These are phyloP conservation scores for Botryotinia narcissicola DNA, from an alignment of 2,329 filamentous ascomycete species.

Conservation along the genomic window DNA sequence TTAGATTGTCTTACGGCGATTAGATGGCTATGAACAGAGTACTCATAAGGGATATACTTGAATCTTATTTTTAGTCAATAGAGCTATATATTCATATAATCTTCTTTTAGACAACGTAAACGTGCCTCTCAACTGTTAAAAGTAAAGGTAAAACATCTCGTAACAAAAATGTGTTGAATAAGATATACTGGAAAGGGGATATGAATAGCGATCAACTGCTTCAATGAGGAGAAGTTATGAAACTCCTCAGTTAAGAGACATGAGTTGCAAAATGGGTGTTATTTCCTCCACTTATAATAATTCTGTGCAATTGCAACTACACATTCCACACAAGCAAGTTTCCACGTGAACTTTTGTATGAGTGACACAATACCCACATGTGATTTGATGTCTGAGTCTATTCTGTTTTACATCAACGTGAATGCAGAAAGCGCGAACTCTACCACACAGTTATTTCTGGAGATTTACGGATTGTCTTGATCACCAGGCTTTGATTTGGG, in stretches of 20 bases:
- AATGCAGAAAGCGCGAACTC: neutral
- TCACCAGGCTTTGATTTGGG: no score
- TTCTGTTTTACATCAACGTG: neutral
- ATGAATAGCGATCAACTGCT: neutral
- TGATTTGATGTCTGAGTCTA: neutral
- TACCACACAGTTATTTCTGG: neutral
- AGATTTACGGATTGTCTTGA: neutral
- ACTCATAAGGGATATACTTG: neutral
- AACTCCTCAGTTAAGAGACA: accelerated
- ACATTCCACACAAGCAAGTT: no score
- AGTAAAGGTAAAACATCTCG: neutral
- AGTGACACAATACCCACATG: neutral
- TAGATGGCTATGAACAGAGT: no score
- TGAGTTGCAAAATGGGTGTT: neutral
- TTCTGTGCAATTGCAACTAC: no score
- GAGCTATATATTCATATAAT: neutral
- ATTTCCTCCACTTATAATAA: neutral
- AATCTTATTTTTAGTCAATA: neutral
- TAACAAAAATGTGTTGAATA: neutral
- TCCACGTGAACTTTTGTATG: neutral
- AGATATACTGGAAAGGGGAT: accelerated
- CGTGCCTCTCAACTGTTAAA: neutral
- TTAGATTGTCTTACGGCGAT: neutral
- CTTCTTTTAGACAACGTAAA: neutral
- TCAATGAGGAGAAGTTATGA: neutral